Evolutionary conservation across 306 rosid species (phyloP), one percentile per base, ranked within the genome.

Genomic region (Myrica gale): DNA sequence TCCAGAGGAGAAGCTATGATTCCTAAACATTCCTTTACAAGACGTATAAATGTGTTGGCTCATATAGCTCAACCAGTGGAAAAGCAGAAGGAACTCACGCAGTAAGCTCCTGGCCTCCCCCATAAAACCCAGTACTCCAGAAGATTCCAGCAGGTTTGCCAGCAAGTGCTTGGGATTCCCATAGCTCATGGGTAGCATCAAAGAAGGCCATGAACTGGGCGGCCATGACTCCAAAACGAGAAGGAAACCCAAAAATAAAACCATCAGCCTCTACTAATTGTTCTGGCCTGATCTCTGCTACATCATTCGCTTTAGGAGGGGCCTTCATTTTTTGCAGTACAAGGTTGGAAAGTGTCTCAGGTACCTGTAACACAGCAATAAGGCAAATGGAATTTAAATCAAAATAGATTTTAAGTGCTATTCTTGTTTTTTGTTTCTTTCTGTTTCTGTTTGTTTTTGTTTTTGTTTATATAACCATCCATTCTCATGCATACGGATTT

Each of bases 131-230:
- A 58, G 96, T 94, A 79, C 98, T 94, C 98, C 96, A 94, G 78
- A 94, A 94, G 80, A 94, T 82, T 75, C 98, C 98, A 46, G 97
- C 98, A 75, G 97, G 98, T 75, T 94, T 94, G 37, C 98, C 97
- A 37, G 98, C 96, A 54, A 94, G 95, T 44, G 92, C 88, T 90
- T 94, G 97, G 21, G 86, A 88, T 76, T 74, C 77, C 98, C 98
- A 90, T 63, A 95, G 58, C 80, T 79, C 88, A 20, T 73, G 7
- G 50, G 96, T 87, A 75, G 93, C 89, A 50, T 90, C 98, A 72
- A 95, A 95, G 85, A 92, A 90, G 74, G 97, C 96, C 83, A 81
- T 90, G 68, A 85, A 72, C 78, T 89, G 98, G n/a, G 96, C 85
- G 9, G 97, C 91, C 98, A 95, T 95, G 75, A 95, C 88, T 2